Conservation (phyloP, 2,329 filamentous ascomycete species). For the Periconia macrospinosa region DNA sequence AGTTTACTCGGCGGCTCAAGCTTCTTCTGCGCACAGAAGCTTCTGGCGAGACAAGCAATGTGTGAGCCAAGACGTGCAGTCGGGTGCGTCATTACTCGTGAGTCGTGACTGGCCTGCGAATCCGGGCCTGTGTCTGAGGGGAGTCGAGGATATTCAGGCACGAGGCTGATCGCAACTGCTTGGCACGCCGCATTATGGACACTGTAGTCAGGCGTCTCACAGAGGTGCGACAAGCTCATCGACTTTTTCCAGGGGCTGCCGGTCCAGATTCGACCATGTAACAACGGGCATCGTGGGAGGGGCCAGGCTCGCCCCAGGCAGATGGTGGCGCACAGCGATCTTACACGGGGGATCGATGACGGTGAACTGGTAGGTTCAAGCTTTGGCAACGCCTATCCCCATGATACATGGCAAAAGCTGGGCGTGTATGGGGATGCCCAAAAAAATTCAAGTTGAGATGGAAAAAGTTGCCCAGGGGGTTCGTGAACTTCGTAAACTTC, state of each 20-base stretch:
- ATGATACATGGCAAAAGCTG: not conserved
- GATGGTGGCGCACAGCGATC: not conserved
- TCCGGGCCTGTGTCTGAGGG: conserved; percentile 19
- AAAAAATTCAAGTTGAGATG: not conserved
- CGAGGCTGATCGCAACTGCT: conserved; percentile 13
- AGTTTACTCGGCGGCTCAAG: conserved; percentile 25
- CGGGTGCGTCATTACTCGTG: conserved; percentile 22
- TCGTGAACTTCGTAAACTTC: no score
- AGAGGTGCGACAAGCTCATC: conserved; percentile 29
- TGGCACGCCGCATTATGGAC: conserved; percentile 17
- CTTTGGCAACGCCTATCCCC: no score
- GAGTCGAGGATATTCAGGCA: conserved; percentile 18
- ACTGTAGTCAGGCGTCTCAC: conserved; percentile 22
- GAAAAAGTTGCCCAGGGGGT: not conserved
- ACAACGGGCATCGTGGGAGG: not conserved
- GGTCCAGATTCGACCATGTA: not conserved
- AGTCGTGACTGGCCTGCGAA: conserved; percentile 4
- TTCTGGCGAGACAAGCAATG: conserved; percentile 30
- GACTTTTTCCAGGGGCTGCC: not conserved
- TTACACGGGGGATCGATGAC: not conserved
- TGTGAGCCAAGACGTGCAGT: conserved; percentile 24
- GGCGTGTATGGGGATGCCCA: not conserved
- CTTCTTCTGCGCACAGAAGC: conserved; percentile 30
- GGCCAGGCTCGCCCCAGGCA: not conserved
- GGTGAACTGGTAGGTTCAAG: not conserved